Percentiles rank a stretch among this genome's conserved stretches.
These are phyloP conservation scores for Zelopaecilomyces penicillatus DNA, from an alignment of 2,329 filamentous ascomycete genomes.

Conservation along the genomic window DNA sequence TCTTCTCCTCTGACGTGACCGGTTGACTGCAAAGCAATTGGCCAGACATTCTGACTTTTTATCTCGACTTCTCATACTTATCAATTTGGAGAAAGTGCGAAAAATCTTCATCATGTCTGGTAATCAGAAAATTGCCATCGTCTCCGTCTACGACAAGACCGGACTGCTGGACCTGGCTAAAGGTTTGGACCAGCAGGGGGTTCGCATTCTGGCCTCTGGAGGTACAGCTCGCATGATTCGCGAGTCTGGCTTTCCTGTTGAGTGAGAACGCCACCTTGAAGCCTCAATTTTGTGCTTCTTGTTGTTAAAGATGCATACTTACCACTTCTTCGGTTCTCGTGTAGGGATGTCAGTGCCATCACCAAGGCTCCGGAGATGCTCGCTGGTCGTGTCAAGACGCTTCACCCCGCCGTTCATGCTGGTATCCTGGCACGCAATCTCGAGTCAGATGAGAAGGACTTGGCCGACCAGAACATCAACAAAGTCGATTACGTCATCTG, in stretches of 20 bases:
- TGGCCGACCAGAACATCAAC: constrained; percentile 88
- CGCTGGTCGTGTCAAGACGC: constrained; percentile 75
- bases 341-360: constrained; percentile 91
- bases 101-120: constrained; percentile 24
- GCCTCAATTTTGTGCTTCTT: too few species aligned
- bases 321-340: constrained; percentile 6
- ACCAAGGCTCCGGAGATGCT: constrained; percentile 97
- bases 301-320: too few species aligned
- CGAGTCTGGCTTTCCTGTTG: constrained; percentile 89
- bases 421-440: constrained; percentile 91
- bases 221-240: constrained; percentile 95
- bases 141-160: constrained; percentile 99
- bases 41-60: too few species aligned
- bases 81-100: too few species aligned
- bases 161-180: constrained; percentile 88
- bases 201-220: constrained; percentile 87
- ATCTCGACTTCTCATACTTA: too few species aligned
- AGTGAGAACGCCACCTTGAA: constrained; percentile 48
- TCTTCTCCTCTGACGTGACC: too few species aligned
- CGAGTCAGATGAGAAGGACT: constrained; percentile 91
- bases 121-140: constrained; percentile 65
- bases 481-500: constrained; percentile 96
- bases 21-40: too few species aligned
- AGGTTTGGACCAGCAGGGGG: constrained; percentile 79
- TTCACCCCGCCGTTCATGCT: constrained; percentile 86